Evolutionary conservation across 768 basidiomycete species (phyloP), one percentile per base, ranked within the genome.

Genomic region (Basidioascus undulatus): DNA sequence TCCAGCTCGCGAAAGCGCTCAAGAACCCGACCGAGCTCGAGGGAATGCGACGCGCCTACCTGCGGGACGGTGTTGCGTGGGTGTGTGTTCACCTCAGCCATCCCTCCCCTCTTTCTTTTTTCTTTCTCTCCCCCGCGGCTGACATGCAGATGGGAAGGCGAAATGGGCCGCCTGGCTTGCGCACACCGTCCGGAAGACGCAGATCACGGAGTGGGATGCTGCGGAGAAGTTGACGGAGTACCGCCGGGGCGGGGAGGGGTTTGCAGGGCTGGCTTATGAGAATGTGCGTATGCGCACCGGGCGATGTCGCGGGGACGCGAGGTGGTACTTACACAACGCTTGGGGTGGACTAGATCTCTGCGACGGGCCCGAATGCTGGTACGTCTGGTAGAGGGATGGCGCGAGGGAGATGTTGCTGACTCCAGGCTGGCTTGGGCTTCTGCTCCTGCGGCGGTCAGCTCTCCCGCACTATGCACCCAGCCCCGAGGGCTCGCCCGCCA

Each of bases 141-240:
- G 11, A 8, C 5, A 26, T 3, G 11, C 16, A 6, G 6, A 24
- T 28, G 19, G 23, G 20, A 30, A 52, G 55, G 54, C 54, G 6
- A 49, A 56, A 5, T 96, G 83, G 72, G 69, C 86, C 44, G 78
- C 83, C 1, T 89, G 84, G 83, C 63, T 98, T 2, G 84, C 94
- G 42, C 59, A 70, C 43, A 77, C 81, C 57, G 63, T 87, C 30
- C 7, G 20, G 4, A 56, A 62, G 9, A 68, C 75, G 44, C 76
- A 76, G 37, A 75, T 96, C 48, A 78, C 77, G 6, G 89, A 96
- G 59, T 92, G 77, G 62, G 81, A 87, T 53, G 86, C 87, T 11
- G 80, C 72, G 1, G 80, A 74, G 56, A 70, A 79, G 40, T 61
- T 92, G 42, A 76, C 73, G 0, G 73, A 78, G 58, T 80, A 70